Evolutionary conservation across 805 yeast genomes (phyloP), one percentile per base, ranked within the genome.

Genomic region (Candida morakotiae): DNA sequence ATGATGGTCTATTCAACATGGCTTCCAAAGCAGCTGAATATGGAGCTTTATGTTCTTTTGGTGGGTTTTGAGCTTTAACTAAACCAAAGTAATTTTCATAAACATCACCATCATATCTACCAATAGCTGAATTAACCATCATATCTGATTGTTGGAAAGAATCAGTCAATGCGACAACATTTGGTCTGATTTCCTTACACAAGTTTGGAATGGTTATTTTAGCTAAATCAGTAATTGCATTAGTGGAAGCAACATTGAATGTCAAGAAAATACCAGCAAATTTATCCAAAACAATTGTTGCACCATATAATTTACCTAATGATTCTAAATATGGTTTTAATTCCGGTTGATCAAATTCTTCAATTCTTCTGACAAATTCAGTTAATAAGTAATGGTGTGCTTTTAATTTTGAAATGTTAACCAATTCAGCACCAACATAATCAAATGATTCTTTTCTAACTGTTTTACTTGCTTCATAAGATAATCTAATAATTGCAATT

Each of bases 101-200:
- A 40, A 67, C 55, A 50, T 67, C 60, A 44, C 73, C 73, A 43
- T 67, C 59, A 52, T 60, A 67, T 41, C 56, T 56, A 35, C 70
- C 73, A 36, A 68, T 56, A 22, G 65, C 60, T 5, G 73, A 59
- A 54, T 66, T 64, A 38, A 67, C 52, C 46, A 67, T 41, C 64
- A 58, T 64, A 47, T 68, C 73, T 6, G 71, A 52, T 52, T 56
- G 57, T 56, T 62, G 64, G 65, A 68, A 67, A 14, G 72, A 53
- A 46, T 68, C 73, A 22, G 70, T 67, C 42, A 60, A 63, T 8
- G 67, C 60, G 40, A 68, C 53, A 31, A 55, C 64, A 41, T 63
- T 56, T 14, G 71, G 71, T 52, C 73, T 64, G 38, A 68, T 36
- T 36, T 52, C 58, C n/a, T 48, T 37, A 43, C 60, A 60, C 39